phyloP scores from a whole-genome alignment of 2,329 filamentous ascomycete species.

The Arachnomyces sp. region DNA sequence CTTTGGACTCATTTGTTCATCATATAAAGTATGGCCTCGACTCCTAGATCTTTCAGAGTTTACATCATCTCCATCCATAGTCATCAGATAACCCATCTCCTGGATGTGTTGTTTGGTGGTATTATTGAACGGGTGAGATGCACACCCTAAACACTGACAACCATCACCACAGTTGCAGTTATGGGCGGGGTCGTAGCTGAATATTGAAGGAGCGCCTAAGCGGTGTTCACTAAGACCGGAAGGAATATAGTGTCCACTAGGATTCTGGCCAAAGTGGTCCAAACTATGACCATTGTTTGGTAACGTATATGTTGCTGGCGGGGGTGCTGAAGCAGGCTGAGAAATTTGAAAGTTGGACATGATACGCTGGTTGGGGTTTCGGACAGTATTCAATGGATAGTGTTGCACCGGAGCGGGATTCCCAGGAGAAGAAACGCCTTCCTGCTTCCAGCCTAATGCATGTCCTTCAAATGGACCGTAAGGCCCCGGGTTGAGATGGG shows the following conservation, averaged over 20 bases:
- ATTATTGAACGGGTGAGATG: slow-evolving; percentile 40
- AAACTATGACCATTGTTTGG: not conserved
- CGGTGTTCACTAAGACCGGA: not conserved
- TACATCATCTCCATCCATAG: slow-evolving; percentile 24
- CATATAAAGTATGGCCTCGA: slow-evolving; percentile 16
- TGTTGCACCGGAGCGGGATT: too few species aligned
- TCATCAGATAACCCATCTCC: slow-evolving; percentile 39
- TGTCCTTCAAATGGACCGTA: too few species aligned
- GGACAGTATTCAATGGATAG: too few species aligned
- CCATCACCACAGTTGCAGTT: slow-evolving; percentile 38
- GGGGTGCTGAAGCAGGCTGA: too few species aligned
- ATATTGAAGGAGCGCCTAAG: slow-evolving; percentile 8
- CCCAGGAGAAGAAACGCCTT: too few species aligned
- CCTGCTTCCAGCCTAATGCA: too few species aligned
- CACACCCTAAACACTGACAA: slow-evolving; percentile 41
- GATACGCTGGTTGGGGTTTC: too few species aligned
- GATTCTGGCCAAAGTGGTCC: too few species aligned
- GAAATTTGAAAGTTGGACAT: too few species aligned
- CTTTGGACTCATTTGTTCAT: slow-evolving; percentile 10
- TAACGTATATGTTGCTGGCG: not conserved
- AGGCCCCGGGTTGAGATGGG: too few species aligned
- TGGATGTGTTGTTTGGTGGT: slow-evolving; percentile 39
- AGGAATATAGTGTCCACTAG: not conserved
- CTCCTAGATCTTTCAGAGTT: slow-evolving; percentile 14
- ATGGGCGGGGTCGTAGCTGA: slow-evolving; percentile 19